Base-by-base conservation (phyloP, 1,284 basidiomycete genomes). In the Trametes versicolor region DNA sequence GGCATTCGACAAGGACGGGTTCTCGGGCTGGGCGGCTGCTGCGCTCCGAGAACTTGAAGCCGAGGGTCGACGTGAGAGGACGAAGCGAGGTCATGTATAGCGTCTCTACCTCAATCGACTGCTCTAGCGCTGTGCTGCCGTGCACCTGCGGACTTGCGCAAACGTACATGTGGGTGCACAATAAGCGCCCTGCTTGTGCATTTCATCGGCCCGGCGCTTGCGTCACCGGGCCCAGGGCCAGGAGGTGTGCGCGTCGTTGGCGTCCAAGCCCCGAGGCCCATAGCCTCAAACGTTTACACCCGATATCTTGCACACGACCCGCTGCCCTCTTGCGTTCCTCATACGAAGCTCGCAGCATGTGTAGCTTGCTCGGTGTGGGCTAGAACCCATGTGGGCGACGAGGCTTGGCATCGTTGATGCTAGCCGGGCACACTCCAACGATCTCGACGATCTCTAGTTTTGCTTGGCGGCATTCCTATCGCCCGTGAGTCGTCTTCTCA, bases 1-100 rank as follows among this genome's bases (percentile, higher is more conserved):
- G 7, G 87, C 87, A 0, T 91, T 84, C 69, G 84, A 88, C 8
- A 74, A 81, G 32, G 86, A 84, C 12, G 88, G 89, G 0, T 76
- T 90, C 32, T 69, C 79, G 0, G 77, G 80, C 1, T 90, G 88
- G 87, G 76, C 78, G 17, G 80, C 85, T 54, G 79, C 78, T 15
- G 86, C 81, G 0, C 64, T 80, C 57, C 78, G 75, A 37, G 89
- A 90, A 73, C 59, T 87, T 53, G 87, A 89, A 68, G 80, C 79
- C 0, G 89, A 91, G 69, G 79, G 76, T 1, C 74, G 80, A 43
- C 62, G 81, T 12, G 86, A 88, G 70, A 75, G 84, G 58, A 69
- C 70, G 15, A 82, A 79, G 65, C 65, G 78, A 45, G 76, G 74
- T 5, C 72, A 76, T 51, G 66, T 53, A 32, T 70, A 69, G 62